Base-by-base conservation (phyloP, 495 filamentous ascomycete species). In the Penicillium alfredii region DNA sequence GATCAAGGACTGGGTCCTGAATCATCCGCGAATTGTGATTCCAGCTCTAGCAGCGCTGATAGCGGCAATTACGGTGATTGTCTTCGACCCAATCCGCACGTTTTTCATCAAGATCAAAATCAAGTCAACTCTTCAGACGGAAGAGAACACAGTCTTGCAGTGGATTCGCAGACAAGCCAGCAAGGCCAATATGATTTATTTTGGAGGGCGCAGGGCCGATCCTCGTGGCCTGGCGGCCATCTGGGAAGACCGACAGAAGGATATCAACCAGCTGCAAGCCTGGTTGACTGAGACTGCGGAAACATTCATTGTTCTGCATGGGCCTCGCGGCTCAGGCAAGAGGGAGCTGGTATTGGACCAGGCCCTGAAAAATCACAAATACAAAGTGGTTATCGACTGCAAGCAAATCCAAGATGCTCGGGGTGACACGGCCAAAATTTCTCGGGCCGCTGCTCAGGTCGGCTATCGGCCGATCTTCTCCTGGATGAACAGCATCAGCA, bases 381-480 rank as follows among this genome's bases (percentile, higher is more conserved):
- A 92, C 51, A 86, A 86, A 28, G 62, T 98, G 0, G 63, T 93
- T n/a, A 80, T 98, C 31, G 92, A 98, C 59, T 97, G 90, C 66
- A 95, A 94, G 55, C 81, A 86, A 3, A 86, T 97, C 11, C 81
- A 88, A 36, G 90, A 98, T 52, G 88, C 92, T 2, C 78, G 84
- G 17, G 92, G 92, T 0, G 92, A 98, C 57, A 79, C 80, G n/a
- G 77, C 79, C 3, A 94, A 86, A 5, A 96, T 98, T 35, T 68
- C 72, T 37, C 80, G 83, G 30, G 83, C 88, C 2, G 93, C 93
- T 2, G 57, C 64, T 4, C 76, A 90, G 49, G 92, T 97, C 37
- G 92, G 92, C 24, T 98, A 97, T 49, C 71, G 87, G 1, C 92
- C 92, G 0, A 75, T 98, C 5, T 98, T 98, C 58, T 90, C 85